Evolutionary conservation across 805 yeast genomes (phyloP).

Genomic region (Priceomyces haplophilus): DNA sequence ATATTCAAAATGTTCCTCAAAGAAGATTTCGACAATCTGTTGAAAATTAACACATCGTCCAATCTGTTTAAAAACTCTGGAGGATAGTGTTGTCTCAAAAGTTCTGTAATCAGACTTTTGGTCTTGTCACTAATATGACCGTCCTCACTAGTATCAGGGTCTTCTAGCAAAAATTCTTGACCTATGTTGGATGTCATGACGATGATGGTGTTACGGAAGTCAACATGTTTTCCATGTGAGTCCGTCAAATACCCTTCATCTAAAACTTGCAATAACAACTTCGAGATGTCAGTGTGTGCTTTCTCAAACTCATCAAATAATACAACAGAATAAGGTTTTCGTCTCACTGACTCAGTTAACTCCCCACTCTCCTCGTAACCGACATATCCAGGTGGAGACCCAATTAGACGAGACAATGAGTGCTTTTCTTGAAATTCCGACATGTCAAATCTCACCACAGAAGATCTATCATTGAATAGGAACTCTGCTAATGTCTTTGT

Average conservation of each 20-base stretch:
- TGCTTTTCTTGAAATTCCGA: conserved; percentile 96
- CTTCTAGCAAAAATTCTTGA: conserved; percentile 78
- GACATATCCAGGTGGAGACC: conserved; percentile 98
- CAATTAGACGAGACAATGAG: conserved; percentile 84
- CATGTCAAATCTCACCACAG: conserved; percentile 94
- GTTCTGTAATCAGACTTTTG: conserved; percentile 58
- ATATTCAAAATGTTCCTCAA: conserved; percentile 80
- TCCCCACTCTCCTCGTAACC: conserved; percentile 97
- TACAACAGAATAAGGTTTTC: conserved; percentile 92
- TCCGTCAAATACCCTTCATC: conserved; percentile 96
- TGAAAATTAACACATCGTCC: conserved; percentile 91
- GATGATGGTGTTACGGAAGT: conserved; percentile 90
- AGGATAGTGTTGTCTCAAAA: conserved; percentile 72
- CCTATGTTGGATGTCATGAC: conserved; percentile 98
- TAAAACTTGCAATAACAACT: conserved; percentile 82
- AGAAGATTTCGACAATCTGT: conserved; percentile 76
- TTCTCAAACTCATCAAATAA: conserved; percentile 95
- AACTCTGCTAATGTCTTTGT: conserved; percentile 92
- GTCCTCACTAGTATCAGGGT: conserved; percentile 53
- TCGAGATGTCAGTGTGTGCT: conserved; percentile 95
- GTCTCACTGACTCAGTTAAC: conserved; percentile 90
- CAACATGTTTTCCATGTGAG: conserved; percentile 90
- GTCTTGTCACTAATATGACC: conserved; percentile 56
- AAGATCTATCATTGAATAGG: conserved; percentile 80
- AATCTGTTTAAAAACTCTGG: conserved; percentile 95